phyloP scores from a whole-genome alignment of 257 asterid genomes.

The Ligustrum vulgare region DNA sequence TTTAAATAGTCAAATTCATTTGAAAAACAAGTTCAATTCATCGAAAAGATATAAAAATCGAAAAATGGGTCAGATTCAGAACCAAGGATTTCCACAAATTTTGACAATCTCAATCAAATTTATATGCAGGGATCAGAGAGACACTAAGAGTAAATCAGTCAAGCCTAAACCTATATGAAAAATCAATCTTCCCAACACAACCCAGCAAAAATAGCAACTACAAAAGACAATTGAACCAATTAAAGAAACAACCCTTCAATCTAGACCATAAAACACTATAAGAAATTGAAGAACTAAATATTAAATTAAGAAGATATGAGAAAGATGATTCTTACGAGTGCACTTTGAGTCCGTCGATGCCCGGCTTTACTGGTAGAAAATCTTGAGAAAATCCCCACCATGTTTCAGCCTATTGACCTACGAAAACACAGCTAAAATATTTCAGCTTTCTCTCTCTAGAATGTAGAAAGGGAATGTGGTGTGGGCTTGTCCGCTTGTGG shows the following conservation, averaged over 20 bases:
- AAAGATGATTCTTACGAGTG: conserved; percentile 50
- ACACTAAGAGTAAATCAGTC: conserved; percentile 4
- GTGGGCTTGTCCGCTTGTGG: too few species aligned
- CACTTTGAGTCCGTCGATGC: conserved; percentile 88
- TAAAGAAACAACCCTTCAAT: conserved; percentile 2
- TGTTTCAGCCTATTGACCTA: conserved; percentile 15
- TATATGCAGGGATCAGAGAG: conserved; percentile 11
- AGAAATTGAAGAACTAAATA: conserved; percentile 7
- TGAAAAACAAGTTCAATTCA: not conserved
- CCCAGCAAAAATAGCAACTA: not conserved
- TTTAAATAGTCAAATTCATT: not conserved
- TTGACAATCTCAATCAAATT: not conserved
- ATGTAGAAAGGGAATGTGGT: not conserved
- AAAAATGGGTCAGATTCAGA: not conserved
- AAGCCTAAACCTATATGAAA: conserved; percentile 12
- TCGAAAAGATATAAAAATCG: not conserved
- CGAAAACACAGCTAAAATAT: not conserved
- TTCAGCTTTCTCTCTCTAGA: conserved; percentile 19
- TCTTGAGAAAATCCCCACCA: conserved; percentile 92
- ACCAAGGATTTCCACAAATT: not conserved
- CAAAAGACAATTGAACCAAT: conserved; percentile 10
- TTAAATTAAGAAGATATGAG: not conserved
- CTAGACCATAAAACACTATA: conserved; percentile 9
- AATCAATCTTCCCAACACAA: conserved; percentile 21
- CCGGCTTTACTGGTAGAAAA: conserved; percentile 54